Conservation (phyloP, 2,329 filamentous ascomycete genomes). For the Paraconiothyrium sp. region DNA sequence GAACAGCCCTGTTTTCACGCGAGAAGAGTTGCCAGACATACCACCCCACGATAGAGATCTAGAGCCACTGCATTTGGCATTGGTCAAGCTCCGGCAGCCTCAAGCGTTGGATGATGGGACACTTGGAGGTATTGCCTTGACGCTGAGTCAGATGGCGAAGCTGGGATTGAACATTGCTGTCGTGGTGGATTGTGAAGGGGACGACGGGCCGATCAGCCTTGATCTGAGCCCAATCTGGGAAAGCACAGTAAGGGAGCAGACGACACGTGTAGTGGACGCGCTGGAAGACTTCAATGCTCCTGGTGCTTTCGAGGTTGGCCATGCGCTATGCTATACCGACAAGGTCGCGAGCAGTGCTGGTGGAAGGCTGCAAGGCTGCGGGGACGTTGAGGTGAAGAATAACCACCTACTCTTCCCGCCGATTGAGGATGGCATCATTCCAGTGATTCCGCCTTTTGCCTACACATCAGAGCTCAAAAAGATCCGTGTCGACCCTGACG, state of each 20-base stretch:
- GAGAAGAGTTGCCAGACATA: constrained; percentile 57
- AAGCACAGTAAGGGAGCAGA: constrained; percentile 68
- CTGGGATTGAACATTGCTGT: constrained; percentile 85
- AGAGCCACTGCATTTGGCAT: constrained; percentile 75
- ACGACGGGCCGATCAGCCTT: constrained; percentile 41
- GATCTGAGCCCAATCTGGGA: constrained; percentile 45
- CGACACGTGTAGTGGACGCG: constrained; percentile 76
- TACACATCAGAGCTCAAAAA: constrained; percentile 60
- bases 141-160: constrained; percentile 81
- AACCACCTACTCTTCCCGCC: constrained; percentile 69
- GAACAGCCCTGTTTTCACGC: constrained; percentile 68
- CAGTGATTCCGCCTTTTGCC: constrained; percentile 73
- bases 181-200: constrained; percentile 75
- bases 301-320: constrained; percentile 74
- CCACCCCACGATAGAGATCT: constrained; percentile 27
- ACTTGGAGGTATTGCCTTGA: constrained; percentile 80
- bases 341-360: constrained; percentile 34
- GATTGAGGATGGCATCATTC: constrained; percentile 73
- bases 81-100: constrained; percentile 83
- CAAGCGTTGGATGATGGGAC: constrained; percentile 75
- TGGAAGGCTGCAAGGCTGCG: constrained; percentile 46
- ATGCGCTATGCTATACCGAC: constrained; percentile 56
- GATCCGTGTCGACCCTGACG: constrained; percentile 63
- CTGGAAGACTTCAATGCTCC: constrained; percentile 75
- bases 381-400: constrained; percentile 53